phyloP scores from a whole-genome alignment of 1,284 basidiomycete genomes.

The Hemileia vastatrix region DNA sequence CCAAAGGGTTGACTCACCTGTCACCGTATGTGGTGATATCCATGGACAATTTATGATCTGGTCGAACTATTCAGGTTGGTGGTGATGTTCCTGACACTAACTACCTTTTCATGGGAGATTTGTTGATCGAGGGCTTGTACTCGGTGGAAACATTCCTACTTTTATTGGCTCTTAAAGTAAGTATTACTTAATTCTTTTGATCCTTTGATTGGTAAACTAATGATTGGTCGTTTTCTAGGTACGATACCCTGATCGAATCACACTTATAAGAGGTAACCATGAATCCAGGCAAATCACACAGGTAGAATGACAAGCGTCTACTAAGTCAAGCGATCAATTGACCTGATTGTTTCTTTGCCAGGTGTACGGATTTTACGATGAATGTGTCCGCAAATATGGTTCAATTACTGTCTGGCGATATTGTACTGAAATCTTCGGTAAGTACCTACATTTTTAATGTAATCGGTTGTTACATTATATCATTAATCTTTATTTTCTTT shows the following conservation, averaged over 20 bases:
- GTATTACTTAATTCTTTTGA: too few species aligned
- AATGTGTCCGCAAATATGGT: slow-evolving; percentile 93
- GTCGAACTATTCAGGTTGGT: slow-evolving; percentile 41
- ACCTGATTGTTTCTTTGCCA: too few species aligned
- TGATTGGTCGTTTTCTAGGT: background rate
- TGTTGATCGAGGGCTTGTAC: slow-evolving; percentile 88
- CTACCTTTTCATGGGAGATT: slow-evolving; percentile 51
- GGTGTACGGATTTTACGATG: slow-evolving; percentile 97
- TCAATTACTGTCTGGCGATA: slow-evolving; percentile 88
- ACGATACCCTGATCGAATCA: slow-evolving; percentile 85
- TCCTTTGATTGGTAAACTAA: background rate
- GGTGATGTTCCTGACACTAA: slow-evolving; percentile 41
- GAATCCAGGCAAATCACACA: slow-evolving; percentile 94
- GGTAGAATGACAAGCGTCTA: too few species aligned
- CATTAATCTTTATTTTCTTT: background rate
- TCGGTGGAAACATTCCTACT: slow-evolving; percentile 86
- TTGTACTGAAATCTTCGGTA: slow-evolving; percentile 79
- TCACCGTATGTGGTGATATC: slow-evolving; percentile 44
- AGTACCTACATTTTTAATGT: slow-evolving; percentile 53
- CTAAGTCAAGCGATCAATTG: too few species aligned
- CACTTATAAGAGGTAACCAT: slow-evolving; percentile 83
- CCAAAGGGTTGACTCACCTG: slow-evolving; percentile 41
- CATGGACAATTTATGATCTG: slow-evolving; percentile 43
- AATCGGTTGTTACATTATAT: background rate
- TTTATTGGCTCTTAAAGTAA: slow-evolving; percentile 76